Evolutionary conservation across 306 rosid genomes (phyloP).

Genomic region (Mimosa pudica): DNA sequence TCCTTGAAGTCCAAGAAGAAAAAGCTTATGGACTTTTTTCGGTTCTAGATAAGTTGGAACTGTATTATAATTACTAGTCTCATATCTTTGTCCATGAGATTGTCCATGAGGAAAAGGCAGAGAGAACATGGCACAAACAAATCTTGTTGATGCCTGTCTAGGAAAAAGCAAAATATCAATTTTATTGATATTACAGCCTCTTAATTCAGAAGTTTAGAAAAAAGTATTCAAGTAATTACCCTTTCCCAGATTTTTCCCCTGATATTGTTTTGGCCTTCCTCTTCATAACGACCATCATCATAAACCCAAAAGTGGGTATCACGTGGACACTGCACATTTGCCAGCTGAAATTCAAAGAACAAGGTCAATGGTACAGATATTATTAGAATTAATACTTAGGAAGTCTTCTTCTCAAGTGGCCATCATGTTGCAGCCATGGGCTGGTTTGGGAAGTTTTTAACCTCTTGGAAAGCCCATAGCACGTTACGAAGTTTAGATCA

Average conservation of each 20-base stretch:
- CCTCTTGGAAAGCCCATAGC: too few relatives aligned
- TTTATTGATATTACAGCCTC: conserved; percentile 34
- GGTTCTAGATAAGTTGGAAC: conserved; percentile 85
- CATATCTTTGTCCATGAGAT: conserved; percentile 76
- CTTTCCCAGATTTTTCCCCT: conserved; percentile 98
- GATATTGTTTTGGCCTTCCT: conserved; percentile 98
- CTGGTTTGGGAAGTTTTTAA: too few relatives aligned
- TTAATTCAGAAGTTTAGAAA: conserved; percentile 17
- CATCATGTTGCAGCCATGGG: background rate
- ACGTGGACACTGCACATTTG: conserved; percentile 96
- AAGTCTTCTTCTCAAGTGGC: conserved; percentile 2
- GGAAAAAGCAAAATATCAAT: conserved; percentile 42
- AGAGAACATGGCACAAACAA: conserved; percentile 74
- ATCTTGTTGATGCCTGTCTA: conserved; percentile 83
- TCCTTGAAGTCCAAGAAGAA: conserved; percentile 89
- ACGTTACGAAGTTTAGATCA: too few relatives aligned
- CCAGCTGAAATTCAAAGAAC: conserved; percentile 69
- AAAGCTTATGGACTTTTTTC: conserved; percentile 84
- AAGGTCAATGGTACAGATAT: conserved; percentile 31
- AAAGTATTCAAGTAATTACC: conserved; percentile 51
- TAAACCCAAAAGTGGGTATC: conserved; percentile 99
- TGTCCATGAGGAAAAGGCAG: conserved; percentile 86
- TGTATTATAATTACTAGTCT: conserved; percentile 76
- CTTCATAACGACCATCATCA: conserved; percentile 97
- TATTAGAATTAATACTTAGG: background rate